phyloP scores from a whole-genome alignment of 2,329 filamentous ascomycete species.

The Lachnellula arida region DNA sequence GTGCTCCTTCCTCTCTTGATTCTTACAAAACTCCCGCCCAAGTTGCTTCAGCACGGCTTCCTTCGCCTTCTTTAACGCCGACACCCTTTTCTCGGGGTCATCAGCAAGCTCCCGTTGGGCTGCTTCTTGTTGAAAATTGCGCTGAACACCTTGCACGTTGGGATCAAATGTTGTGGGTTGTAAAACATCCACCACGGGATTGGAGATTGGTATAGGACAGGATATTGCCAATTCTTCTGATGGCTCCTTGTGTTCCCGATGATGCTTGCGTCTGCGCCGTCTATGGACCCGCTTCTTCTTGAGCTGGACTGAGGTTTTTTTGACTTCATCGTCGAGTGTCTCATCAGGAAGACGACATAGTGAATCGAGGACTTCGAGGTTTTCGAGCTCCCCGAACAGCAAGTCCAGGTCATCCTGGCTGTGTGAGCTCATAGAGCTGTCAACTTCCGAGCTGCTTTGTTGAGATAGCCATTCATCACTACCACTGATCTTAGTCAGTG shows the following conservation, averaged over 20 bases:
- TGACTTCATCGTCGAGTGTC: constrained; percentile 3
- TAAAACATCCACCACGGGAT: constrained; percentile 36
- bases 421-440: constrained; percentile 19
- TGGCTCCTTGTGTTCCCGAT: constrained; percentile 32
- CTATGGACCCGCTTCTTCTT: constrained; percentile 39
- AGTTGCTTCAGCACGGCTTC: constrained; percentile 57
- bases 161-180: constrained; percentile 52
- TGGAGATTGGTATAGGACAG: constrained; percentile 22
- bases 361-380: constrained; percentile 22
- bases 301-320: constrained; percentile 31
- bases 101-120: constrained; percentile 52
- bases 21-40: constrained; percentile 44
- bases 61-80: constrained; percentile 53
- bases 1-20: constrained; percentile 22
- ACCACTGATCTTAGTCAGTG: constrained; percentile 48
- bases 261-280: constrained; percentile 30
- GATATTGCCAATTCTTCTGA: constrained; percentile 17
- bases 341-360: constrained; percentile 3
- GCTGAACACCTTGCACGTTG: constrained; percentile 53
- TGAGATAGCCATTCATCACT: constrained; percentile 37
- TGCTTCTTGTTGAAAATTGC: constrained; percentile 53
- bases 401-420: constrained; percentile 23
- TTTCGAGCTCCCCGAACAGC: constrained; percentile 19
- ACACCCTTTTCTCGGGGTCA: constrained; percentile 49
- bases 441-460: constrained; percentile 30